A percentile compares a stretch with the other conserved stretches of the same genome.
These are phyloP conservation scores for Ligustrum vulgare DNA, from an alignment of 257 asterid species.

Conservation along the genomic window DNA sequence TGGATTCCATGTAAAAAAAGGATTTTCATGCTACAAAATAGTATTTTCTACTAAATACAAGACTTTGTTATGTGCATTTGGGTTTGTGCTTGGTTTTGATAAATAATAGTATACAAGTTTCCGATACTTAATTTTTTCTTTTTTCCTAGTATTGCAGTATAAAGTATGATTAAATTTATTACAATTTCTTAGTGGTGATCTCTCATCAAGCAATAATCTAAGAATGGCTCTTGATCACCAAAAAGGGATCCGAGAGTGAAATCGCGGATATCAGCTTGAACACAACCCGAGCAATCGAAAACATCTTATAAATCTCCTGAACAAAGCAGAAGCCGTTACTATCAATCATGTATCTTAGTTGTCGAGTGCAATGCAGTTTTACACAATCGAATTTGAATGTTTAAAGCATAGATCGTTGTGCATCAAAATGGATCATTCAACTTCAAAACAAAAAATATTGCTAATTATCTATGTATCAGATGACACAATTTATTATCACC, in stretches of 20 bases:
- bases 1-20: not conserved
- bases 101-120: no score
- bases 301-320: constrained; percentile 24
- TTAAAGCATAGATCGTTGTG: not conserved
- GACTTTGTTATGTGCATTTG: no score
- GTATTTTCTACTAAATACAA: no score
- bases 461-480: not conserved
- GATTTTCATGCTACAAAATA: no score
- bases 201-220: not conserved
- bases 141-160: no score
- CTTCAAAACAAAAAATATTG: not conserved
- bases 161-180: not conserved
- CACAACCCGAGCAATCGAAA: constrained; percentile 13
- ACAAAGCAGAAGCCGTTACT: no score
- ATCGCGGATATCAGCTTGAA: constrained; percentile 5
- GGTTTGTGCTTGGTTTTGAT: no score
- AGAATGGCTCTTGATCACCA: not conserved
- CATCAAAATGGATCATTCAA: not conserved
- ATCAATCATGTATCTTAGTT: no score
- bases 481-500: not conserved
- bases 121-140: no score
- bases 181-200: not conserved
- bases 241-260: not conserved
- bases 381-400: not conserved
- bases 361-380: no score